Percentiles rank a stretch among this genome's conserved stretches.
These are phyloP conservation scores for Phylloboletellus chloephorus DNA, from an alignment of 1,284 basidiomycete species.

Conservation along the genomic window DNA sequence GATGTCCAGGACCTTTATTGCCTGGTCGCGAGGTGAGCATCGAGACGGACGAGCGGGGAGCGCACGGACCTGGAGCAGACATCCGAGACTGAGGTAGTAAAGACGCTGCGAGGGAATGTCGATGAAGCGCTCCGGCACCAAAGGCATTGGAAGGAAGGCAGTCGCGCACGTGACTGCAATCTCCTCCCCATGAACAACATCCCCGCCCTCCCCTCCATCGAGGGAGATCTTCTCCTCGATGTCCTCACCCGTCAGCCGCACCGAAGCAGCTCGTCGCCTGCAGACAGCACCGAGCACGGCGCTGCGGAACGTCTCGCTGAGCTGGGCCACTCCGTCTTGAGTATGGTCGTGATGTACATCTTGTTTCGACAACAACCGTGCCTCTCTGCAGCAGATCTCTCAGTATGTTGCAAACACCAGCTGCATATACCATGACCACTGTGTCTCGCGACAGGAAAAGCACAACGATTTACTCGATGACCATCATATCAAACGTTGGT, in stretches of 20 bases:
- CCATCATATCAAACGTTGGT: constrained; percentile 36
- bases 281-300: constrained; percentile 37
- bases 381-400: constrained; percentile 36
- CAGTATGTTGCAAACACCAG: constrained; percentile 29
- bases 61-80: constrained; percentile 45
- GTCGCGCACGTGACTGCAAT: constrained; percentile 19
- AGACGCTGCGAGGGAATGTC: constrained; percentile 56
- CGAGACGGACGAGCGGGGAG: rapidly evolving
- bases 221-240: constrained; percentile 48
- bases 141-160: constrained; percentile 1
- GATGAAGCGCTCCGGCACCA: constrained; percentile 49
- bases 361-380: constrained; percentile 40
- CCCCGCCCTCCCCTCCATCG: constrained; percentile 38
- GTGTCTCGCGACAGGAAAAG: constrained; percentile 25
- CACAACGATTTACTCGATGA: constrained; percentile 25
- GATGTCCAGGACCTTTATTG: constrained; percentile 58
- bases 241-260: constrained; percentile 42
- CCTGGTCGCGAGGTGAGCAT: constrained; percentile 19
- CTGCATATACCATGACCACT: neutral
- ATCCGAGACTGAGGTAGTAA: constrained; percentile 51
- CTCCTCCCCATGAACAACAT: constrained; percentile 22
- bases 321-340: constrained; percentile 42
- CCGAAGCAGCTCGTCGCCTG: constrained; percentile 14
- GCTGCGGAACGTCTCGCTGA: constrained; percentile 44
- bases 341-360: constrained; percentile 41